Base-by-base conservation (phyloP, 2,329 filamentous ascomycete genomes). In the Hypoxylon sp. region DNA sequence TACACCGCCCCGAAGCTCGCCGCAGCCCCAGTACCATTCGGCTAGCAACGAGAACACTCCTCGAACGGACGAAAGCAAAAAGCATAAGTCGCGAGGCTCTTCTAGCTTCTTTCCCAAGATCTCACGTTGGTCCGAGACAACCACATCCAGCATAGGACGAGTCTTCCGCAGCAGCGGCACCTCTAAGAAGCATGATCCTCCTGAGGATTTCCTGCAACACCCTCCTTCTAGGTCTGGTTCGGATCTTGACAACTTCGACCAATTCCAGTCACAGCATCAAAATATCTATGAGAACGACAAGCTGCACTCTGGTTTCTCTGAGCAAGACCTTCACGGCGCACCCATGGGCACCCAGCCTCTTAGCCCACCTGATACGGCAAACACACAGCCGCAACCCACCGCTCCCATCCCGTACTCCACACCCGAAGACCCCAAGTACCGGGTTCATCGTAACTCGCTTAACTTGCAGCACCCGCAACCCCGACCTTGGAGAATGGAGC, bases 111-210 rank as follows among this genome's bases (percentile, higher is more conserved):
- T 96, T 55, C 91, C 92, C 16, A 97, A 96, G 75, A 92, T 96
- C 57, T 97, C 94, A 4, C 84, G 94, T 31, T 99, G 94, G 94
- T 97, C 93, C 0, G 94, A 95, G 74, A 97, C 93, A 2, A 99
- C 94, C 0, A 83, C 92, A 3, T 96, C 91, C 0, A 96, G 91
- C 54, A 85, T 91, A 31, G 87, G 90, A 32, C 88, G 88, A 62
- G 88, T 87, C 29, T 88, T 92, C 69, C 84, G 88, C 29, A 84
- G 82, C 63, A 90, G 84, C 63, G 78, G 77, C 32, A 78, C 78
- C 36, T 76, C 73, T 15, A 78, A 77, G 67, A 83, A 80, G 63
- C 78, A 81, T 31, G 77, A 78, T 73, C 86, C 76, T 73, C 85
- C 78, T 70, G 87, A 76, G 73, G 86, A 71, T 70, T 84, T 73